A percentile compares a stretch with the other conserved stretches of the same genome.
Evolutionary conservation across 2,329 filamentous ascomycete species (phyloP).

Genomic region (Fusarium verrucosum): DNA sequence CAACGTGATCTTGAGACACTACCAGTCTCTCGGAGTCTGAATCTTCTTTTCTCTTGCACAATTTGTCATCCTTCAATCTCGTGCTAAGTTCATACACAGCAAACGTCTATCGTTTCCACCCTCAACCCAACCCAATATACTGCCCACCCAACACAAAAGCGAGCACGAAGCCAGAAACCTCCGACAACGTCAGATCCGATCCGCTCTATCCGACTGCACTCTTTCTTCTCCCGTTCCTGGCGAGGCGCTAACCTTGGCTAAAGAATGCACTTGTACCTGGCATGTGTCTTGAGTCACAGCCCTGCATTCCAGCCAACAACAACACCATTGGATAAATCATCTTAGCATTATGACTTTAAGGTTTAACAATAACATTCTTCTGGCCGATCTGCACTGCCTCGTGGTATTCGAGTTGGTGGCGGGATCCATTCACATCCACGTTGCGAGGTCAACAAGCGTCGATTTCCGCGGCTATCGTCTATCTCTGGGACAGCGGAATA

Average conservation of each 20-base stretch:
- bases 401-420: not conserved
- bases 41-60: not conserved
- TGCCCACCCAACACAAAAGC: no score
- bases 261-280: constrained; percentile 13
- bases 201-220: constrained; percentile 12
- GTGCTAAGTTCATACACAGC: not conserved
- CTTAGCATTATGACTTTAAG: not conserved
- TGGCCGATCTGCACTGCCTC: not conserved
- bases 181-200: not conserved
- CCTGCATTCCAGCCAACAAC: constrained; percentile 12
- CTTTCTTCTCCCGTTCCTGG: constrained; percentile 16
- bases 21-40: not conserved
- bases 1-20: not conserved
- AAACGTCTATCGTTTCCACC: not conserved
- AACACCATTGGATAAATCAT: not conserved
- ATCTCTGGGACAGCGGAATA: not conserved
- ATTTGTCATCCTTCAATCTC: not conserved
- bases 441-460: not conserved
- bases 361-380: no score
- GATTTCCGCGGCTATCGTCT: not conserved
- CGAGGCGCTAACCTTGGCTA: constrained; percentile 1
- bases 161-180: no score
- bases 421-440: not conserved
- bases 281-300: not conserved
- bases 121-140: no score